Conservation (phyloP, 2,329 filamentous ascomycete genomes). For the Cadophora sp. region DNA sequence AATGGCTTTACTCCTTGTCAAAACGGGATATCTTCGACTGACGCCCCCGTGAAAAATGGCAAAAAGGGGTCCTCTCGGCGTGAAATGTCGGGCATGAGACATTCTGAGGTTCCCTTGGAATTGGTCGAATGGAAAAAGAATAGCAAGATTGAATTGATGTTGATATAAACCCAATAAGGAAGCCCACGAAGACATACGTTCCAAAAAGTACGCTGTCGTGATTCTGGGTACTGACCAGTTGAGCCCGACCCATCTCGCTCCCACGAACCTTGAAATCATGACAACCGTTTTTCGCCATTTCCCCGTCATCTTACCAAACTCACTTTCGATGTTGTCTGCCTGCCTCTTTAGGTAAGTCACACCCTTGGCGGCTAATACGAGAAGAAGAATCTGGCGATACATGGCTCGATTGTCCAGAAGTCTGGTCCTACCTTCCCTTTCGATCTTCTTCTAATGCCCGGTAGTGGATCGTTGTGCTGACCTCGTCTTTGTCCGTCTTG, state of each 20-base stretch:
- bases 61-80: too few relatives aligned
- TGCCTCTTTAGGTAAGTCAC: neutral
- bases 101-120: too few relatives aligned
- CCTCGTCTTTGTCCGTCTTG: neutral
- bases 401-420: neutral
- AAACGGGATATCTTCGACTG: too few relatives aligned
- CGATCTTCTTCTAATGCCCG: neutral
- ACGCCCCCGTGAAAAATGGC: too few relatives aligned
- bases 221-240: neutral
- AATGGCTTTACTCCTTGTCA: too few relatives aligned
- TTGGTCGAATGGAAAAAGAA: too few relatives aligned
- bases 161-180: neutral
- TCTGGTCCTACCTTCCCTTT: neutral
- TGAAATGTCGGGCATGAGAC: too few relatives aligned
- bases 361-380: neutral
- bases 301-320: neutral
- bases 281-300: neutral
- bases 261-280: neutral
- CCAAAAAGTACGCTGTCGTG: neutral
- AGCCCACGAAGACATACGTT: too few relatives aligned
- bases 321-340: neutral
- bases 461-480: neutral
- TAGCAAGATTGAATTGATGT: too few relatives aligned
- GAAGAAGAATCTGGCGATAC: too few relatives aligned
- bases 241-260: neutral